Base-by-base conservation (phyloP, 1,284 basidiomycete species). In the Phellinidium pouzarii region DNA sequence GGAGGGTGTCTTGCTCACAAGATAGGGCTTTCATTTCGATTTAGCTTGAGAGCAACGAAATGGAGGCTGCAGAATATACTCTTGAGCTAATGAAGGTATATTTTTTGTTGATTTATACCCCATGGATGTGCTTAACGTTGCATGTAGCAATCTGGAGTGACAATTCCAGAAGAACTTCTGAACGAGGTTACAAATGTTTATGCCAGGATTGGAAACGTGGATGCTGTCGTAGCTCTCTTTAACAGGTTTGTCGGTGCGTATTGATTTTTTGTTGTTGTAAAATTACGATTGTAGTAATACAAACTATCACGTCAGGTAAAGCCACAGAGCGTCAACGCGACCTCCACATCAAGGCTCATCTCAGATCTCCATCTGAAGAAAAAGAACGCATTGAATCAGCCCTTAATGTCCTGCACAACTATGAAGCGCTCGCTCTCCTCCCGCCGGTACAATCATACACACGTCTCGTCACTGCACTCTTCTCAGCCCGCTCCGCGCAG, bases 361-460 rank as follows among this genome's bases (percentile, higher is more conserved):
- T 87, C 22, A 67, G 67, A 29, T 66, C 75, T 4, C 65, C 71
- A 5, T 67, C 71, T 0, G 59, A 64, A 1, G 61, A 68, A 22
- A 65, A 62, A 2, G 70, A 85, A n/a, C n/a, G n/a, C 42, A 84
- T 85, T 3, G 68, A 70, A 0, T 62, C 70, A 2, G 84, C 85
- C 0, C 72, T 89, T 5, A 62, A 70, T 0, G 63, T 82, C 26
- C 72, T 91, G 5, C 86, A 90, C 56, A 64, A 72, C 1, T 87
- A 88, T 59, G 86, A 89, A 64, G 62, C 66, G 0, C 73, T 74
- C 50, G 73, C 71, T n/a, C 63, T 71, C 6, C 74, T 78, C 2
- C 78, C 83, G 0, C 82, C 86, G 0, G 77, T 87, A 60, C 69
- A 71, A 52, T 78, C 83, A 2, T 90, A 90, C 61, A 79, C 79